A percentile compares a stretch with the other conserved stretches of the same genome.
phyloP scores from a whole-genome alignment of 768 basidiomycete genomes.

The Trametes coccinea region DNA sequence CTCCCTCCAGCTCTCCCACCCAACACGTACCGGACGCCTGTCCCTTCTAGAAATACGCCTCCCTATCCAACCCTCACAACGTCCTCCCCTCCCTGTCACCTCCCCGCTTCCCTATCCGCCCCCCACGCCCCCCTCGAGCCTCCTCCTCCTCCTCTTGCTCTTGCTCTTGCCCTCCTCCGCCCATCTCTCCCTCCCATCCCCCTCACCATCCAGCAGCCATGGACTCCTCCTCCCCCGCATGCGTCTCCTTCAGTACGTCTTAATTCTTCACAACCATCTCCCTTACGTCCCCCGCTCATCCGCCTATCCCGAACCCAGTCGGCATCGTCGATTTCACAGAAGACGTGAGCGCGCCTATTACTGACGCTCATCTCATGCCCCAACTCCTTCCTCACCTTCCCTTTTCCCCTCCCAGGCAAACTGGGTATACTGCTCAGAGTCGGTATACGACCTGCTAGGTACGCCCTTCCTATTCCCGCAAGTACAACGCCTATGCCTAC shows the following conservation, averaged over 20 bases:
- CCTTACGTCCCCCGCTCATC: constrained; percentile 5
- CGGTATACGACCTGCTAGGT: constrained; percentile 31
- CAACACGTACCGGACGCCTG: constrained; percentile 19
- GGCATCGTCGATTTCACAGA: constrained; percentile 81
- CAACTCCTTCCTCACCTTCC: constrained; percentile 11
- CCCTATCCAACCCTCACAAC: constrained; percentile 9
- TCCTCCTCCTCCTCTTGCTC: constrained; percentile 1
- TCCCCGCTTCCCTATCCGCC: neutral
- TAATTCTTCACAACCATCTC: constrained; percentile 3
- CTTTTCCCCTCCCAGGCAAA: constrained; percentile 25
- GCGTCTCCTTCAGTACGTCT: constrained; percentile 76
- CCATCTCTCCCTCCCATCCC: constrained; percentile 4
- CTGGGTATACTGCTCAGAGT: constrained; percentile 34
- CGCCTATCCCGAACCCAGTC: constrained; percentile 42
- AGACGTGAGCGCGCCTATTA: constrained; percentile 46
- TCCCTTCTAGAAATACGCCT: constrained; percentile 26
- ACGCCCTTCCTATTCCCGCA: neutral
- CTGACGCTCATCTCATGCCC: constrained; percentile 10
- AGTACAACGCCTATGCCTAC: neutral
- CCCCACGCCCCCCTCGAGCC: neutral
- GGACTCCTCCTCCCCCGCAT: constrained; percentile 41
- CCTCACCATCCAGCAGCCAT: constrained; percentile 15
- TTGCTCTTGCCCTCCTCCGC: neutral
- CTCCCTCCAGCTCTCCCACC: neutral
- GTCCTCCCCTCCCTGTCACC: neutral